Evolutionary conservation across 2,329 filamentous ascomycete species (phyloP), one percentile per base, ranked within the genome.

Genomic region (Aspergillus pseudoviridinutans): DNA sequence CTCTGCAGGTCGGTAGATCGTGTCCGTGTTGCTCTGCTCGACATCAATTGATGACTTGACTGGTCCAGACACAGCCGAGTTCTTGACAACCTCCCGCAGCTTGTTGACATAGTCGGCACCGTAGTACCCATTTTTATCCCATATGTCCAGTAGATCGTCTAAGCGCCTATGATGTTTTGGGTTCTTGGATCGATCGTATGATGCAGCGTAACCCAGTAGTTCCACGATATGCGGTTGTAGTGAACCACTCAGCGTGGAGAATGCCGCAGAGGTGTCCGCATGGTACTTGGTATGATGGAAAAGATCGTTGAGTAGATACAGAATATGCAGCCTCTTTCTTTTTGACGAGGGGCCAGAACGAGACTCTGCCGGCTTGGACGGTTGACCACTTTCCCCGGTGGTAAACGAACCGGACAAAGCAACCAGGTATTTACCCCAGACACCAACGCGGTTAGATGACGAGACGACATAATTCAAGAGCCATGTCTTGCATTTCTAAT

Each of bases 401-500:
- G 63, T 66, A 66, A 86, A 82, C 46, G 87, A 87, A 61, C 81
- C 84, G 63, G 88, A 83, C 58, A 93, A 77, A 50, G 87, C 85
- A 60, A 83, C 81, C 61, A 95, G 78, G 74, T 91, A 96, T 75
- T 91, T 92, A 65, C 85, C 89, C 64, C 95, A 78, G 46, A 87
- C 84, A 58, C 80, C 77, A 63, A 85, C 82, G 66, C 91, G 87
- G 64, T 82, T 79, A 56, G 83, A 73, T 58, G 91, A 94, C 57
- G 82, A 82, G 66, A 84, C 80, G 70, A 93, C 80, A 78, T 91
- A 84, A 66, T 83, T 82, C 70, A 92, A 76, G 68, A 93, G 87
- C 91, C 91, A 96, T 76, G 84, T 81, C 83, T 92, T 96, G 83
- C 90, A 92, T 81, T 85, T 89, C 92, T 96, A 84, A 60, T 66